Evolutionary conservation across 2,329 filamentous ascomycete species (phyloP).

Genomic region (Plectosphaerella plurivora): DNA sequence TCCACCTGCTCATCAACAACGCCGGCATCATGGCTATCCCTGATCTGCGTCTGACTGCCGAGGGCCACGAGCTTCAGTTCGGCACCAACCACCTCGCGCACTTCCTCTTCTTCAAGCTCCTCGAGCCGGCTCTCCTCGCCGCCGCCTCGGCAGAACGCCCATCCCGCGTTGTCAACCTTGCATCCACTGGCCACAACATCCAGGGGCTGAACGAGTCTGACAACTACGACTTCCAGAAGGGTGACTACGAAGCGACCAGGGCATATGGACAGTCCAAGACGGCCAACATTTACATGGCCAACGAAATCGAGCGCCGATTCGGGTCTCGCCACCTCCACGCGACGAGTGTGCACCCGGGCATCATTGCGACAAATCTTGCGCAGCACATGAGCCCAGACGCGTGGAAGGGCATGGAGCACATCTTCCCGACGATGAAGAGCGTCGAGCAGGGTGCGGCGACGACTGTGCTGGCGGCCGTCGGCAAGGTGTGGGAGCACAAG

Average conservation of each 20-base stretch:
- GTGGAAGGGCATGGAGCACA: neutral
- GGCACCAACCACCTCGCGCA: slow-evolving; percentile 40
- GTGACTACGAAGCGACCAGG: slow-evolving; percentile 22
- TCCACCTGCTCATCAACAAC: slow-evolving; percentile 40
- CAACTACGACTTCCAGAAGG: slow-evolving; percentile 12
- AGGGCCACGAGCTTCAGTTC: slow-evolving; percentile 40
- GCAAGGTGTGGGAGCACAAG: slow-evolving; percentile 33
- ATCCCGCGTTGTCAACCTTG: slow-evolving; percentile 34
- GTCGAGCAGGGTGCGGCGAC: slow-evolving; percentile 44
- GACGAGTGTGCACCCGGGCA: slow-evolving; percentile 41
- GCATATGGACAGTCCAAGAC: slow-evolving; percentile 45
- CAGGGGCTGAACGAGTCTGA: slow-evolving; percentile 2
- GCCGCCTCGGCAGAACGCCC: slow-evolving; percentile 13
- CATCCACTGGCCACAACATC: slow-evolving; percentile 9
- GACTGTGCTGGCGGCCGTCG: slow-evolving; percentile 36
- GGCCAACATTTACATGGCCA: slow-evolving; percentile 45
- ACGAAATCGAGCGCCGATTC: slow-evolving; percentile 44
- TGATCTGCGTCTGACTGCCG: slow-evolving; percentile 25
- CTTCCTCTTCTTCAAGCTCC: slow-evolving; percentile 38
- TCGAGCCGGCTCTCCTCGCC: slow-evolving; percentile 36
- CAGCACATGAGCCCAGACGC: slow-evolving; percentile 2
- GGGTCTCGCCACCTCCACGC: slow-evolving; percentile 37
- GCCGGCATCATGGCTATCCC: slow-evolving; percentile 34
- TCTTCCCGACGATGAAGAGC: slow-evolving; percentile 3
- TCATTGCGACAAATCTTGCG: slow-evolving; percentile 23